phyloP scores from a whole-genome alignment of 2,329 filamentous ascomycete species.

The Sclerotinia trifoliorum region DNA sequence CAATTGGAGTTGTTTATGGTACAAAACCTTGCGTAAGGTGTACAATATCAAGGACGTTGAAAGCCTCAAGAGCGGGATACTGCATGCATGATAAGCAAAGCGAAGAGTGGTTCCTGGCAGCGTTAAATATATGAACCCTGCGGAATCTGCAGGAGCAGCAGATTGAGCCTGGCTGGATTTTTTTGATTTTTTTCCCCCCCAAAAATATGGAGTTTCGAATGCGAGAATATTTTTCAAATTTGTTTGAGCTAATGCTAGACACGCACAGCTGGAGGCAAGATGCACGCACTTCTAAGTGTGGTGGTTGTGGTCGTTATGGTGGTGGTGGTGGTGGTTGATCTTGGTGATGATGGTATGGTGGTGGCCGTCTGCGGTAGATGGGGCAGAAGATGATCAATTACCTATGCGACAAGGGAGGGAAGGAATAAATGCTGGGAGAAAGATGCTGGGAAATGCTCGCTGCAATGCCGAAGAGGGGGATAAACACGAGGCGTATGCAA shows the following conservation, averaged over 20 bases:
- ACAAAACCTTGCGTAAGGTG: slow-evolving; percentile 39
- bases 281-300: slow-evolving; percentile 28
- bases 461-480: slow-evolving; percentile 19
- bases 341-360: not conserved
- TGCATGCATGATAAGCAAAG: slow-evolving; percentile 42
- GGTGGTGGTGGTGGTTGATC: slow-evolving; percentile 11
- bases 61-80: slow-evolving; percentile 40
- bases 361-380: slow-evolving; percentile 15
- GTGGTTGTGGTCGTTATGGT: not conserved
- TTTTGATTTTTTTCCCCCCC: not conserved
- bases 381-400: slow-evolving; percentile 20
- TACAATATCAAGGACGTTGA: slow-evolving; percentile 19
- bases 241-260: slow-evolving; percentile 28
- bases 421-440: slow-evolving; percentile 26
- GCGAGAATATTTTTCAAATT: slow-evolving; percentile 25
- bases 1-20: slow-evolving; percentile 34
- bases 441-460: slow-evolving; percentile 8
- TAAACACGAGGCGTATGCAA: slow-evolving; percentile 15
- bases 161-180: slow-evolving; percentile 29
- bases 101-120: slow-evolving; percentile 37
- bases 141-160: slow-evolving; percentile 35
- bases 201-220: slow-evolving; percentile 26
- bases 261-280: slow-evolving; percentile 33
- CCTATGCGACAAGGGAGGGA: slow-evolving; percentile 16
- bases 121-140: slow-evolving; percentile 38